These are phyloP conservation scores for Blastobotrys parvus DNA, from an alignment of 805 yeast genomes.

Conservation along the genomic window DNA sequence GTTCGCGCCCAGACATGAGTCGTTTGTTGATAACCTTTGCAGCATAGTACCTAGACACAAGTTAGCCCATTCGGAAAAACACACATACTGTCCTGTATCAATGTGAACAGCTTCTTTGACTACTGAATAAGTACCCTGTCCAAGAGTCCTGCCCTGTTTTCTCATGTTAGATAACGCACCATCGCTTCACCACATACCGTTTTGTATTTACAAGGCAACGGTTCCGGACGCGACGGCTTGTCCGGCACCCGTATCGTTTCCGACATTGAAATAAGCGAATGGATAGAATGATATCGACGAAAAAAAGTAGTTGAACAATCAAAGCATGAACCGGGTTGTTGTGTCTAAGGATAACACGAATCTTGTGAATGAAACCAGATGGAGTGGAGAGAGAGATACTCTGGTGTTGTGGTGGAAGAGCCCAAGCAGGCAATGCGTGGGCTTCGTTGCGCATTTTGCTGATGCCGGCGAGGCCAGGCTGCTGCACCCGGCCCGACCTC, in stretches of 20 bases:
- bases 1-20: conserved; percentile 46
- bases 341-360: no score
- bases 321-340: not conserved
- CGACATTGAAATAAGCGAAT: not conserved
- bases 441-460: no score
- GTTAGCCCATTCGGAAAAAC: not conserved
- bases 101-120: conserved; percentile 36
- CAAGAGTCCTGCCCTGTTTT: conserved; percentile 28
- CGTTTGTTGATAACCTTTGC: conserved; percentile 45
- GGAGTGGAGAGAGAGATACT: no score
- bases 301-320: not conserved
- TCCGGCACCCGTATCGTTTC: not conserved
- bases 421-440: no score
- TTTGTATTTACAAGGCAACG: conserved; percentile 21
- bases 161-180: not conserved
- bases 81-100: conserved; percentile 28
- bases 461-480: no score
- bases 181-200: conserved; percentile 10
- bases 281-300: not conserved
- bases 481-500: no score
- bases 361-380: no score
- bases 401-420: no score
- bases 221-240: conserved; percentile 13
- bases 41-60: conserved; percentile 36
- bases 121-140: conserved; percentile 37